Evolutionary conservation across 495 filamentous ascomycete species (phyloP).

Genomic region (Bathelium albidoporum): DNA sequence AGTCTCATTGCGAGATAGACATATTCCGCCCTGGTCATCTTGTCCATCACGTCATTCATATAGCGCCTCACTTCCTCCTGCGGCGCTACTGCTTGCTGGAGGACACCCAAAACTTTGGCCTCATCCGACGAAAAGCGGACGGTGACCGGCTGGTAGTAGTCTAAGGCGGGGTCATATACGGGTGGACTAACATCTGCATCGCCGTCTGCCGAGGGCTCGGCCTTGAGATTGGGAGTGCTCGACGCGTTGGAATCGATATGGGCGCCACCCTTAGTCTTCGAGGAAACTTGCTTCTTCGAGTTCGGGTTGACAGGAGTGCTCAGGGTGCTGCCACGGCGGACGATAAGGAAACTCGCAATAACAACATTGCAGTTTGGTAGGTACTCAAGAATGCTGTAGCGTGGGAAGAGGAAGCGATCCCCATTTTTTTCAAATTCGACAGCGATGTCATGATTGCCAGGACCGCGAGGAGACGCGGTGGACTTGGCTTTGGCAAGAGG

Average conservation of each 20-base stretch:
- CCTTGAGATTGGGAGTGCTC: neutral
- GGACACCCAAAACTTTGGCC: slow-evolving; percentile 55
- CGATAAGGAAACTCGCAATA: slow-evolving; percentile 56
- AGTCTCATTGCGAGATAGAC: slow-evolving; percentile 28
- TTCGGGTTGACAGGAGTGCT: slow-evolving; percentile 9
- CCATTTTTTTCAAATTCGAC: slow-evolving; percentile 75
- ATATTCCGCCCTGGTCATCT: slow-evolving; percentile 28
- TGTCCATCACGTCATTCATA: slow-evolving; percentile 39
- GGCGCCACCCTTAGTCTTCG: neutral
- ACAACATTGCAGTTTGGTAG: slow-evolving; percentile 37
- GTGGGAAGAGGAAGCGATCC: slow-evolving; percentile 84
- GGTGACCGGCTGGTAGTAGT: slow-evolving; percentile 88
- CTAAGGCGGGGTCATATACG: slow-evolving; percentile 37
- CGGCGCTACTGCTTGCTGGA: slow-evolving; percentile 69
- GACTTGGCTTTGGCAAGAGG: slow-evolving; percentile 17
- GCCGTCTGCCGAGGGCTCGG: neutral
- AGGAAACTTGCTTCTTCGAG: neutral
- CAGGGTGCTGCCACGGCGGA: slow-evolving; percentile 26
- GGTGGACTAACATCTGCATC: neutral
- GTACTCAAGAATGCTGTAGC: slow-evolving; percentile 73
- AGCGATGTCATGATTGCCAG: slow-evolving; percentile 62
- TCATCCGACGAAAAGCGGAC: slow-evolving; percentile 58
- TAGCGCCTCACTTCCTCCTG: slow-evolving; percentile 67
- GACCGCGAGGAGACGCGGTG: slow-evolving; percentile 38
- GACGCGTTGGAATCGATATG: neutral